These are phyloP conservation scores for Neurospora sp. DNA, from an alignment of 495 filamentous ascomycete species.

Conservation along the genomic window DNA sequence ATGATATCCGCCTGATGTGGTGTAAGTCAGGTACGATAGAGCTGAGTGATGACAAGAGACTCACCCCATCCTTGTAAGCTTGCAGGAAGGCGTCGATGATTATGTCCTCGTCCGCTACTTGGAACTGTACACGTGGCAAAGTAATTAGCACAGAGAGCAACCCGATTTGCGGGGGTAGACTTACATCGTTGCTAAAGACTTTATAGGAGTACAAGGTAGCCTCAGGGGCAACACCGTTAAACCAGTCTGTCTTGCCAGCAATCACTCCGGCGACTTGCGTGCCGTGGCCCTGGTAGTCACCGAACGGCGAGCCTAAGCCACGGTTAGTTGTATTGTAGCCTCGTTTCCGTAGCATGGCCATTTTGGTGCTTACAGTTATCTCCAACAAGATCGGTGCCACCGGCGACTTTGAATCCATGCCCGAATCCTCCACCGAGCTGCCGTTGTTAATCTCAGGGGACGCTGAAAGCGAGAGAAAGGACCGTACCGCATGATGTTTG, in stretches of 20 bases:
- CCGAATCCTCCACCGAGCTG: conserved; percentile 31
- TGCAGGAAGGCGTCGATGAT: conserved; percentile 20
- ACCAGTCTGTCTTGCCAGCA: conserved; percentile 31
- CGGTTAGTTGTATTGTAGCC: background rate
- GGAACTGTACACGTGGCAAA: background rate
- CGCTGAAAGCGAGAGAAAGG: background rate
- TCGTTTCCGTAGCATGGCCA: background rate
- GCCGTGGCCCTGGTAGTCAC: conserved; percentile 34
- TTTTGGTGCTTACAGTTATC: conserved; percentile 9
- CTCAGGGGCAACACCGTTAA: conserved; percentile 41
- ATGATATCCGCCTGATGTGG: conserved; percentile 23
- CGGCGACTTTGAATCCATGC: conserved; percentile 22
- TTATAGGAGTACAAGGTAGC: conserved; percentile 39
- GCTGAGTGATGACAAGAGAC: background rate
- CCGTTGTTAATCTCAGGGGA: no score
- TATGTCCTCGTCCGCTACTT: conserved; percentile 20
- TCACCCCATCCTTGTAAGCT: conserved; percentile 22
- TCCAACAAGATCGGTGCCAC: conserved; percentile 27
- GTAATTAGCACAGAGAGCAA: background rate
- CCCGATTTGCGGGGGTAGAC: background rate
- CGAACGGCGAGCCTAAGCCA: no score
- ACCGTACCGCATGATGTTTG: conserved; percentile 28
- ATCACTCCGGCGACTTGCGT: conserved; percentile 43
- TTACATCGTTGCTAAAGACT: conserved; percentile 26
- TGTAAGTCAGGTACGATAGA: background rate